Evolutionary conservation across 306 rosid genomes (phyloP), one percentile per base, ranked within the genome.

Genomic region (Fragaria vesca): DNA sequence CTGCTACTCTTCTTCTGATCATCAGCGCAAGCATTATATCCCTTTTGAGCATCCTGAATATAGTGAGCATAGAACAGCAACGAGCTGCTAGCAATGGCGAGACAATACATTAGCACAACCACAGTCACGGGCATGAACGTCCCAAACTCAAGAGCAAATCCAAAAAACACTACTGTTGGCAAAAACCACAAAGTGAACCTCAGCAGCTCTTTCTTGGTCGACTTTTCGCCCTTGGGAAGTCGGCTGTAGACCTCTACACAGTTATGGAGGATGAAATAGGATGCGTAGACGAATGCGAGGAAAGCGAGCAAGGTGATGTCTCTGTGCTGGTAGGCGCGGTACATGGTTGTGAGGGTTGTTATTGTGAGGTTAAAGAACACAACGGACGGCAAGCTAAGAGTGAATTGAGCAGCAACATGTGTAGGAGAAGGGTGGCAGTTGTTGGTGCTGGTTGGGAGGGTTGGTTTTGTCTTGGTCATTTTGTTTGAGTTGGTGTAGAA

Each of bases 1-100:
- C 61, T 55, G n/a, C 4, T 13, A 32, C 69, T 65, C 45, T 65
- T 65, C 21, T 17, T 36, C 40, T 36, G 42, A 63, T 6, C 18
- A 32, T 36, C 40, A 36, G 10, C n/a, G 24, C 10, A 26, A 62
- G 28, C 11, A 24, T 38, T 1, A 7, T 36, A 1, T 12, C 11
- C 20, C 45, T 12, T 42, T 30, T 47, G 65, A 54, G 72, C 50
- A 5, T 54, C 81, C 0, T 28, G 4, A 62, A 83, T 13, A 57
- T 71, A 76, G 63, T 66, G 77, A 9, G 40, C 75, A n/a, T 45
- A 76, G 67, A 79, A 79, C n/a, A 76, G 42, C 62, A 38, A 67
- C 9, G 45, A 69, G 54, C 72, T 83, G 51, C 24, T 28, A 2
- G 72, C 76, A 46, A 47, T 32, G 34, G 77, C 79, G 2, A 67